Percentiles rank a stretch among this genome's conserved stretches.
phyloP scores from a whole-genome alignment of 345 rosid species.

The Salix viminalis region DNA sequence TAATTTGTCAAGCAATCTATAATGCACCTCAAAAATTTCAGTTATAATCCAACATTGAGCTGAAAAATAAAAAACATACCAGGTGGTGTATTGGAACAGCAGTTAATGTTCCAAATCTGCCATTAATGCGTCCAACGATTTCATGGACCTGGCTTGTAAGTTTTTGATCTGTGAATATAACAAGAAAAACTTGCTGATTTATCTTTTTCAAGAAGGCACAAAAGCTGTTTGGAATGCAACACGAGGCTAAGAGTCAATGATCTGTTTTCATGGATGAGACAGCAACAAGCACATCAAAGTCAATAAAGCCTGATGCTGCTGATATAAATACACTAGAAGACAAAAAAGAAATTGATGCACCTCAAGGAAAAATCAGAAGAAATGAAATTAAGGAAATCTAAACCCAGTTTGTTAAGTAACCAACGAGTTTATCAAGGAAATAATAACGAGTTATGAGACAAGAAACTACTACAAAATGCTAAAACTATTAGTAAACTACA shows the following conservation, averaged over 20 bases:
- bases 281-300: neutral
- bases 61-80: constrained; percentile 44
- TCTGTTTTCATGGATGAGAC: neutral
- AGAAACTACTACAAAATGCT: too few relatives aligned
- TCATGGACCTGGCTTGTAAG: constrained; percentile 99
- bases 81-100: constrained; percentile 95
- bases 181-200: neutral
- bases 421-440: too few relatives aligned
- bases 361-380: too few relatives aligned
- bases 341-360: too few relatives aligned
- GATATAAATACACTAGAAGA: too few relatives aligned
- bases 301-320: neutral
- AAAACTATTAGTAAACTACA: too few relatives aligned
- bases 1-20: neutral
- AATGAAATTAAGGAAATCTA: too few relatives aligned
- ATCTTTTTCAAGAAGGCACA: neutral
- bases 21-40: neutral
- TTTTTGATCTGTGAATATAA: constrained; percentile 65
- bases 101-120: constrained; percentile 94
- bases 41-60: neutral
- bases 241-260: constrained; percentile 1
- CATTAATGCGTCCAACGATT: constrained; percentile 98
- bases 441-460: too few relatives aligned
- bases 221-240: neutral
- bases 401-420: too few relatives aligned